A percentile compares a stretch with the other conserved stretches of the same genome.
Conservation (phyloP, 371 early-diverging fungal genomes). For the Saksenaea oblongispora region DNA sequence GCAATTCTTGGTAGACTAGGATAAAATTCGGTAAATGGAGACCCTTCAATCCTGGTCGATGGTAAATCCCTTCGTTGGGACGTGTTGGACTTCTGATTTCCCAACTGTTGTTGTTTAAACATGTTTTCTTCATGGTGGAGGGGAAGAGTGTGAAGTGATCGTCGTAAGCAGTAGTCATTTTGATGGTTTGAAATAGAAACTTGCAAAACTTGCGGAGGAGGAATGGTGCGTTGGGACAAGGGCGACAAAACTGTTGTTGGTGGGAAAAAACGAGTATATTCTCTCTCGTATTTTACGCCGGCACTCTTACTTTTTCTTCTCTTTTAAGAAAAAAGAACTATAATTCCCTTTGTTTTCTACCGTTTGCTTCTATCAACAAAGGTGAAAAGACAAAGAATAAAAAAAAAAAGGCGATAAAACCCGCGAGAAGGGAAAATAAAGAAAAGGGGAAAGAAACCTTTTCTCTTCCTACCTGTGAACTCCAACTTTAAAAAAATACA, state of each 20-base stretch:
- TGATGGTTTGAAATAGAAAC: not conserved
- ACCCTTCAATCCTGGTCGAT: conserved; percentile 4
- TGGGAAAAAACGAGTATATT: not conserved
- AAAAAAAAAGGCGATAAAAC: not conserved
- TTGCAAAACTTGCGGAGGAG: conserved; percentile 4
- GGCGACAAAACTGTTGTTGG: conserved; percentile 1
- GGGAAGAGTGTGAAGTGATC: not conserved
- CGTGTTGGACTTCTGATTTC: not conserved
- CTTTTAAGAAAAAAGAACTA: not conserved
- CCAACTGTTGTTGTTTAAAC: not conserved
- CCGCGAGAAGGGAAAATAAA: not conserved
- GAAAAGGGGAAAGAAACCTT: not conserved
- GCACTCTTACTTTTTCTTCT: not conserved
- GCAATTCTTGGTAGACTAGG: conserved; percentile 4
- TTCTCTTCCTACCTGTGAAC: not conserved
- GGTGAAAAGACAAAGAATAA: not conserved
- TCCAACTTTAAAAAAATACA: not conserved
- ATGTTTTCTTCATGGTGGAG: not conserved
- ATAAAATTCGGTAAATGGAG: conserved; percentile 5
- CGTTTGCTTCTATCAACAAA: conserved; percentile 4
- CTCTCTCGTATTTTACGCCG: not conserved
- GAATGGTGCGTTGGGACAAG: not conserved
- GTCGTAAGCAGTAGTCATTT: not conserved
- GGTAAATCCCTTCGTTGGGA: not conserved
- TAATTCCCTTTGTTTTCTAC: not conserved